phyloP scores from a whole-genome alignment of 2,329 filamentous ascomycete species.

The Laburnicola sp. region DNA sequence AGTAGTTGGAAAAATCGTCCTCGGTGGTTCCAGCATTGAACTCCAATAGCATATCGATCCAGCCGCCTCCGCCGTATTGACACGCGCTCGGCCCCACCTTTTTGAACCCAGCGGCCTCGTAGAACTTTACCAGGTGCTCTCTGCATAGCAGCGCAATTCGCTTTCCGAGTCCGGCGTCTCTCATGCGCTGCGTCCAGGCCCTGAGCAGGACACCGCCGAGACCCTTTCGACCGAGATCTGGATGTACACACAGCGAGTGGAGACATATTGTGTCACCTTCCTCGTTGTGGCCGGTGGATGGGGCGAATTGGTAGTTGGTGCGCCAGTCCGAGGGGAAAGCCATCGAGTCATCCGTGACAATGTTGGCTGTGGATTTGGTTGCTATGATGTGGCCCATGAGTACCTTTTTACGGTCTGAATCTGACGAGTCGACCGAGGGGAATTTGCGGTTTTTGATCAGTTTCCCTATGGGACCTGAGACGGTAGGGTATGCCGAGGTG shows the following conservation, averaged over 20 bases:
- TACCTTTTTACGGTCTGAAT: conserved; percentile 61
- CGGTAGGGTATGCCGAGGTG: conserved; percentile 65
- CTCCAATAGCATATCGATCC: conserved; percentile 73
- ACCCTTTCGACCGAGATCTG: conserved; percentile 72
- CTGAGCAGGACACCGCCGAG: conserved; percentile 74
- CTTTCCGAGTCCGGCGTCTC: conserved; percentile 68
- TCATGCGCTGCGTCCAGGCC: conserved; percentile 76
- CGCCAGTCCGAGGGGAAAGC: conserved; percentile 69
- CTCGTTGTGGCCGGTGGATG: conserved; percentile 68
- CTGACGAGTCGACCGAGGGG: conserved; percentile 61
- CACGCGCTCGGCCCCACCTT: conserved; percentile 69
- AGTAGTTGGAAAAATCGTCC: conserved; percentile 13
- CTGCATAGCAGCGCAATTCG: conserved; percentile 76
- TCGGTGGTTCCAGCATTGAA: conserved; percentile 24
- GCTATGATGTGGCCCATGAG: conserved; percentile 78
- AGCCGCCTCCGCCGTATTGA: conserved; percentile 75
- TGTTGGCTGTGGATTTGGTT: conserved; percentile 65
- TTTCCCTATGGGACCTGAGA: conserved; percentile 47
- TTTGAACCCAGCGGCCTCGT: conserved; percentile 72
- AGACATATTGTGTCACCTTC: conserved; percentile 74
- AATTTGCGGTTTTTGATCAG: conserved; percentile 60
- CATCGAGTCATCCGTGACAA: conserved; percentile 79
- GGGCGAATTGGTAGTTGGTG: conserved; percentile 43
- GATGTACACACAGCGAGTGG: conserved; percentile 80
- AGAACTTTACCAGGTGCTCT: conserved; percentile 73